Conservation (phyloP, 352 stramenopile species). For the Pythium vanterpoolii region DNA sequence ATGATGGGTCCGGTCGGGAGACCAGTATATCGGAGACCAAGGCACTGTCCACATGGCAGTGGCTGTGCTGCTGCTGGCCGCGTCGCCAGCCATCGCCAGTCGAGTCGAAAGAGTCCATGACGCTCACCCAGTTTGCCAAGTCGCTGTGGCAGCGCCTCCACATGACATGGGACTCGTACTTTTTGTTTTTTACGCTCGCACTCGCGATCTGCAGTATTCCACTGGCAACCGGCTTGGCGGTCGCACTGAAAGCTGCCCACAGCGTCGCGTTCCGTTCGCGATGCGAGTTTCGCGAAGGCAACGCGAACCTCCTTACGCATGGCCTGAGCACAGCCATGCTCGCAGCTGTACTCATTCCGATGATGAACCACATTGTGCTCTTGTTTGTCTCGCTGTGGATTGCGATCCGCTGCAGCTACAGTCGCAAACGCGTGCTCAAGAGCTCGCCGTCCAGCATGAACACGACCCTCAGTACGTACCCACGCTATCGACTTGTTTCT, state of each 20-base stretch:
- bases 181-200: conserved; percentile 50
- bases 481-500: background rate
- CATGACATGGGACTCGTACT: conserved; percentile 76
- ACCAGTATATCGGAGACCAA: conserved; percentile 7
- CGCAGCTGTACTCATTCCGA: conserved; percentile 46
- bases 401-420: conserved; percentile 72
- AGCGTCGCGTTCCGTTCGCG: conserved; percentile 35
- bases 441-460: conserved; percentile 58
- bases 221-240: conserved; percentile 36
- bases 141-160: conserved; percentile 54
- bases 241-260: conserved; percentile 28
- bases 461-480: conserved; percentile 67
- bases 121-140: conserved; percentile 21
- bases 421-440: conserved; percentile 61
- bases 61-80: conserved; percentile 9
- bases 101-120: conserved; percentile 12
- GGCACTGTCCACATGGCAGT: conserved; percentile 1
- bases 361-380: conserved; percentile 69
- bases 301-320: conserved; percentile 20
- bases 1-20: conserved; percentile 11
- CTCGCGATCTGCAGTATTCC: conserved; percentile 49
- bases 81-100: background rate
- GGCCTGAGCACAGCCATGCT: conserved; percentile 41
- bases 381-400: conserved; percentile 67
- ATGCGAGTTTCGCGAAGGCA: conserved; percentile 36